Base-by-base conservation (phyloP, 352 stramenopile genomes). In the Phytophthora nicotianae region DNA sequence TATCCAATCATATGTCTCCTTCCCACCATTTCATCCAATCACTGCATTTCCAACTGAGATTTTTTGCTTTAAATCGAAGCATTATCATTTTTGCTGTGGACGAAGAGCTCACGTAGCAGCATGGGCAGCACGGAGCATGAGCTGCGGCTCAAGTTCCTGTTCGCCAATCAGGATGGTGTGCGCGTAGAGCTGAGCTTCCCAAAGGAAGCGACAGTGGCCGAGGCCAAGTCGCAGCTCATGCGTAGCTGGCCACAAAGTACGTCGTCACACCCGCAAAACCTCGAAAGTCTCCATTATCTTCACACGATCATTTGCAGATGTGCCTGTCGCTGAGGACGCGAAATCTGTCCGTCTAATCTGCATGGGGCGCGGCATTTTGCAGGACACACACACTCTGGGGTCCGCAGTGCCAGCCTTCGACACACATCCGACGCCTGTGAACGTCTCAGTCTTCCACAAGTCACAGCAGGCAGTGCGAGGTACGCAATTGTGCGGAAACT, bases 391-490 rank as follows among this genome's bases (percentile, higher is more conserved):
- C 65, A 97, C 90, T 41, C 78, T 98, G 19, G 74, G 84, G 45
- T 69, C 77, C 19, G 86, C 79, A 50, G 76, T 98, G 2, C 95
- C 95, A 10, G 75, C 85, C n/a, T 98, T 98, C 69, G 81, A 93
- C 47, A 98, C 91, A 37, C 93, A 98, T 62, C 88, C 95, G 43
- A 98, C 95, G 70, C 95, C 95, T n/a, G 83, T 98, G 45, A 98
- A 98, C 76, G 92, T 98, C 3, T 93, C 89, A 10, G 76, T 91
- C 61, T 88, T 90, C 29, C 76, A 76, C 24, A 86, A 70, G 58
- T 47, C 77, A 11, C 46, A 71, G 27, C 50, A 72, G 4, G 40
- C 52, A 17, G 50, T 72, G 38, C 47, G 56, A 64, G 79, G 75
- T 87, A 65, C 54, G 50, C 27, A 0, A 27, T 62, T 29, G 16